phyloP scores from a whole-genome alignment of 192 early-diverging fungal genomes.

The Podila minutissima region DNA sequence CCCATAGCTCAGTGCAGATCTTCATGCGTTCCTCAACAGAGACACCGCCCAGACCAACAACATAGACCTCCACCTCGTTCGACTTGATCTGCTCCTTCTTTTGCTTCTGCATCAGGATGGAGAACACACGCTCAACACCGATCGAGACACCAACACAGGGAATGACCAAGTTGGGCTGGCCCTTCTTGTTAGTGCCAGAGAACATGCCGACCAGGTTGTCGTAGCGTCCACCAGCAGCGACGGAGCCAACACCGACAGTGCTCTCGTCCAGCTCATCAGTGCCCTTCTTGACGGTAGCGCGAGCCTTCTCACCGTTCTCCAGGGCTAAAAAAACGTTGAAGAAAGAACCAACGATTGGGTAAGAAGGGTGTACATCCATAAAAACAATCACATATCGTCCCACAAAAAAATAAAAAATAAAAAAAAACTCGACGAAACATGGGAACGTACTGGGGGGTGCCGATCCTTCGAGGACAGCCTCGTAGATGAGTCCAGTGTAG shows the following conservation, averaged over 20 bases:
- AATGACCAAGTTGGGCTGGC: constrained; percentile 71
- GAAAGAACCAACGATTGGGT: background rate
- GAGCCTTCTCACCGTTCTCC: constrained; percentile 54
- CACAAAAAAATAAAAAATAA: too few species aligned
- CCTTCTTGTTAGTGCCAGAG: constrained; percentile 69
- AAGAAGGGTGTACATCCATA: background rate
- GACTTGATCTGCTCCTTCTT: constrained; percentile 71
- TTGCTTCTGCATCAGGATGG: constrained; percentile 78
- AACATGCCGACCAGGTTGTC: constrained; percentile 99
- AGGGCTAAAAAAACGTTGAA: constrained; percentile 29
- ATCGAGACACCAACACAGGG: constrained; percentile 97
- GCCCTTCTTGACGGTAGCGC: constrained; percentile 55
- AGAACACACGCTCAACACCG: constrained; percentile 96
- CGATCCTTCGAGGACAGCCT: constrained; percentile 80
- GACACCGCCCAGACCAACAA: constrained; percentile 83
- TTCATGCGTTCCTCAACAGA: constrained; percentile 90
- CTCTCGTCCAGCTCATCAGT: constrained; percentile 76
- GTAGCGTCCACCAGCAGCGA: constrained; percentile 98
- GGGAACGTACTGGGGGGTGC: constrained; percentile 60
- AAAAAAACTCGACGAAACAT: background rate
- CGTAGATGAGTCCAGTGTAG: constrained; percentile 99
- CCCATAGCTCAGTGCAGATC: constrained; percentile 90
- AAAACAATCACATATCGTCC: too few species aligned
- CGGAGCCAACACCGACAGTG: constrained; percentile 90
- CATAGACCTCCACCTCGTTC: constrained; percentile 86